Conservation (phyloP, 2,329 filamentous ascomycete genomes). For the Lomentospora prolificans region DNA sequence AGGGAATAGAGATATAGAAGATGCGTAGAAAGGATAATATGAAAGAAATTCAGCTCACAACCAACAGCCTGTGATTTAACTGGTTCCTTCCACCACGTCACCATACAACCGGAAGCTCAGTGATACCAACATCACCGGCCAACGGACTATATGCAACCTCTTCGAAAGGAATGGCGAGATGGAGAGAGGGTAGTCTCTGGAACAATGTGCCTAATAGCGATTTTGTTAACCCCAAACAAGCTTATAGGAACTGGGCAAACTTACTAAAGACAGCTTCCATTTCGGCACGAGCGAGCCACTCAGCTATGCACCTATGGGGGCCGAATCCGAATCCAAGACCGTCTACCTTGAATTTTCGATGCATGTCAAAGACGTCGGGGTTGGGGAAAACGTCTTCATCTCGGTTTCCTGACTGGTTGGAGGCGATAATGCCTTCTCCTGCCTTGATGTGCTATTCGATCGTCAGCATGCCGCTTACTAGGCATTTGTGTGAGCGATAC, state of each 20-base stretch:
- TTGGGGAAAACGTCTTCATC: constrained; percentile 32
- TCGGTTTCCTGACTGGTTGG: constrained; percentile 36
- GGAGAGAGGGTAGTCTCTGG: constrained; percentile 27
- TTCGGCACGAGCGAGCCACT: constrained; percentile 31
- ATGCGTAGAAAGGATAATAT: no score
- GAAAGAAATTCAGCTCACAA: no score
- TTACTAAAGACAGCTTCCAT: constrained; percentile 32
- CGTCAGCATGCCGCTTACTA: background rate
- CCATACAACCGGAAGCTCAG: constrained; percentile 26
- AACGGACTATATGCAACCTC: constrained; percentile 28
- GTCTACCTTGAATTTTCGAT: constrained; percentile 23
- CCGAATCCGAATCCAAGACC: constrained; percentile 36
- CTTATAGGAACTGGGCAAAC: constrained; percentile 11
- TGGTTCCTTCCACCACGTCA: constrained; percentile 10
- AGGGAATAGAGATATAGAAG: no score
- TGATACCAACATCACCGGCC: constrained; percentile 29
- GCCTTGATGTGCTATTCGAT: constrained; percentile 24
- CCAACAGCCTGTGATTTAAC: background rate
- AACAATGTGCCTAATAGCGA: constrained; percentile 24
- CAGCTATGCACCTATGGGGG: constrained; percentile 34
- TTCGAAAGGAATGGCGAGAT: constrained; percentile 26
- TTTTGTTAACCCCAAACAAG: background rate
- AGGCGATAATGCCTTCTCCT: constrained; percentile 35
- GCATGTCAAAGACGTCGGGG: constrained; percentile 33
- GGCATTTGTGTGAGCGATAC: background rate